Base-by-base conservation (phyloP, 495 filamentous ascomycete species). In the Penicillium cataractarum region DNA sequence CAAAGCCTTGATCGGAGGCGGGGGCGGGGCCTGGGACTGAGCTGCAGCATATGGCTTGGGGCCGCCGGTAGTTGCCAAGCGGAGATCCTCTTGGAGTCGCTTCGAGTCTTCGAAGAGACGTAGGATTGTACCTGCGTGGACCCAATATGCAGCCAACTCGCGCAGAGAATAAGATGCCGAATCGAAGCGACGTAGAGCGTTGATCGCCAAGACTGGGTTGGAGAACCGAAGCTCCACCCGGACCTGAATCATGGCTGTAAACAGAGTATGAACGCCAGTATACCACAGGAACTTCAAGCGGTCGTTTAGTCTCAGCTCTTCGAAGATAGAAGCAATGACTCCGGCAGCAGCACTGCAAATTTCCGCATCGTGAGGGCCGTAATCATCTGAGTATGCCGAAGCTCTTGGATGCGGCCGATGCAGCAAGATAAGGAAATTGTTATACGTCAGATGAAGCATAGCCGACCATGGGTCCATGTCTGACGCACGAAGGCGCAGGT, bases 171-270 rank as follows among this genome's bases (percentile, higher is more conserved):
- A 78, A 1, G 76, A 77, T 12, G 78, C 73, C 2, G 79, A 82
- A 54, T 82, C 78, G 53, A 82, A 82, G 10, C 79, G 77, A 31
- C 79, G 77, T 32, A 82, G 71, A 44, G 78, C 79, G 35, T 82
- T 82, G 66, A 82, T 82, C 1, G 79, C 80, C 10, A 80, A 70
- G 12, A 82, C 76, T 3, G 80, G 79, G 49, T 83, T 82, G n/a
- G 78, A 80, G 58, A 80, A 80, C 32, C 78, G 76, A 29, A 82
- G 74, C 58, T 83, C 78, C 7, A 80, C 78, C n/a, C 78, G 74
- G 6, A 83, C 77, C 71, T 82, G 78, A 32, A 83, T 81, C 77
- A 83, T 80, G 42, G 79, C 79, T 19, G 79, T 81, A 60, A 83
- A 82, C 17, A 81, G 65, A 1, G 76, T 79, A 53, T 80, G 75